Evolutionary conservation across 164 flowering plant species (phyloP).

Genomic region (Saururus chinensis): DNA sequence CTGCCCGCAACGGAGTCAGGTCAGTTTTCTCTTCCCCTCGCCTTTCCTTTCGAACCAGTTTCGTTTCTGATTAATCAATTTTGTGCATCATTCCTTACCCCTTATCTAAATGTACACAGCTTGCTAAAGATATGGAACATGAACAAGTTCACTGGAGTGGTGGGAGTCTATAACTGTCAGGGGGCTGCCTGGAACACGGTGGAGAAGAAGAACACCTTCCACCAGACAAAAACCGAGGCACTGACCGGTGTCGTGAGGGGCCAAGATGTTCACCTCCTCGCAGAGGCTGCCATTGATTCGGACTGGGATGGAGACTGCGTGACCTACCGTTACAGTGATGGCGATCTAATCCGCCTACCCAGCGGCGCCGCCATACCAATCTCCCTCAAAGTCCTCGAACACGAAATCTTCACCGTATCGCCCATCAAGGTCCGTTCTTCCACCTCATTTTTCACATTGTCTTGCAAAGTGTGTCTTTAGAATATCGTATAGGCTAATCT

Average conservation of each 20-base stretch:
- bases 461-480: not conserved
- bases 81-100: not conserved
- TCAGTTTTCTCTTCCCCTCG: conserved; percentile 2
- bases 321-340: conserved; percentile 37
- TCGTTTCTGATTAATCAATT: not conserved
- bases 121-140: conserved; percentile 97
- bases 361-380: conserved; percentile 43
- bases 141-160: conserved; percentile 86
- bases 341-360: conserved; percentile 39
- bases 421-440: conserved; percentile 34
- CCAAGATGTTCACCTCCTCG: conserved; percentile 60
- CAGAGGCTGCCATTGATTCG: conserved; percentile 37
- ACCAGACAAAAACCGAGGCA: conserved; percentile 37
- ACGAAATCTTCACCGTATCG: conserved; percentile 55
- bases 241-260: conserved; percentile 43
- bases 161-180: conserved; percentile 94
- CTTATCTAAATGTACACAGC: conserved; percentile 21
- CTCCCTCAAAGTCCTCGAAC: conserved; percentile 61
- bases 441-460: not conserved
- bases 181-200: conserved; percentile 87
- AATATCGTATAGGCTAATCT: not conserved
- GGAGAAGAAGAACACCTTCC: conserved; percentile 66
- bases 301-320: conserved; percentile 63
- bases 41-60: no score
- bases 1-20: conserved; percentile 86